Conservation (phyloP, 805 yeast genomes). For the Maudiozyma saulgeensis region DNA sequence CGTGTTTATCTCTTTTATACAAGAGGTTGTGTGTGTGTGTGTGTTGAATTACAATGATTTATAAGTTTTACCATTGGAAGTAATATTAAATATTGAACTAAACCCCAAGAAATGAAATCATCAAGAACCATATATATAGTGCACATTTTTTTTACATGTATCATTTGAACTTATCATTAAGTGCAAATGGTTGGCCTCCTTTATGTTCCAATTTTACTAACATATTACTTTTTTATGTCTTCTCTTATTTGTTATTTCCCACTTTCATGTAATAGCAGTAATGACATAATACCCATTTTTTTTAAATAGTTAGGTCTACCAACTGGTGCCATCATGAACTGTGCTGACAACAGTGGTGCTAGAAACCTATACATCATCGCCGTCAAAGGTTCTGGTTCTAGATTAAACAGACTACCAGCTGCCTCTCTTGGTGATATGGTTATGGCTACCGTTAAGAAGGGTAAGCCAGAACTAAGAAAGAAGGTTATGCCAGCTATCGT, state of each 20-base stretch:
- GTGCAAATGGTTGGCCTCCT: background rate
- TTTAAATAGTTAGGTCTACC: constrained; percentile 85
- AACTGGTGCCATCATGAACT: constrained; percentile 98
- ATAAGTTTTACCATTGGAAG: too few relatives aligned
- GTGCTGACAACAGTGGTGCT: constrained; percentile 99
- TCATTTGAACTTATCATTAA: background rate
- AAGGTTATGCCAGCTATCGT: constrained; percentile 99
- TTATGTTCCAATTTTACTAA: constrained; percentile 1
- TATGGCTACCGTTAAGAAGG: constrained; percentile 99
- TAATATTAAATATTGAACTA: too few relatives aligned
- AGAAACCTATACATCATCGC: constrained; percentile 97
- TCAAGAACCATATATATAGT: background rate
- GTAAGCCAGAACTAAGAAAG: constrained; percentile 99
- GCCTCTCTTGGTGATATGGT: constrained; percentile 99
- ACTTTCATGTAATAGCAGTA: background rate
- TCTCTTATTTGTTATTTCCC: background rate
- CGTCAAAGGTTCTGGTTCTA: constrained; percentile 98
- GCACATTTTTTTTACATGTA: background rate
- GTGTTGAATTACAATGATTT: too few relatives aligned
- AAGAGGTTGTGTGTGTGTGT: too few relatives aligned
- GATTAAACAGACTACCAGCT: constrained; percentile 99
- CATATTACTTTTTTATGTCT: background rate
- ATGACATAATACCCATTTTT: background rate
- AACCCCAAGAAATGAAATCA: background rate
- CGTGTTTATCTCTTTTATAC: too few relatives aligned